A percentile compares a stretch with the other conserved stretches of the same genome.
Conservation (phyloP, 2,329 filamentous ascomycete species). For the Zymoseptoria pseudotritici region DNA sequence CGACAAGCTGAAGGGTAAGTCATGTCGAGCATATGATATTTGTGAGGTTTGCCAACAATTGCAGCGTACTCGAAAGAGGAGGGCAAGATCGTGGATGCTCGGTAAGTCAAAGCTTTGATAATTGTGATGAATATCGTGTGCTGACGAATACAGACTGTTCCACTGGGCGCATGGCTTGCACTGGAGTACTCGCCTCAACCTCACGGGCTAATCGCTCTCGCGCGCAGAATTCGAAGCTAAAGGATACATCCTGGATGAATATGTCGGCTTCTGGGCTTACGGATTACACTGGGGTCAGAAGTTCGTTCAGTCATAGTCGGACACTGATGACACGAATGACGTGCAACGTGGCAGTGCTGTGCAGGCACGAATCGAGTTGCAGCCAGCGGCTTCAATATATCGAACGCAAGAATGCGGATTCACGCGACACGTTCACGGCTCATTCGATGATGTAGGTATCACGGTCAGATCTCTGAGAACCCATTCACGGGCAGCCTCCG, state of each 20-base stretch:
- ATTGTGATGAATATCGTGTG: neutral
- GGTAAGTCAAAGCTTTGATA: conserved; percentile 17
- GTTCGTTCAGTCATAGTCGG: conserved; percentile 1
- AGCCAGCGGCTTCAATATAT: neutral
- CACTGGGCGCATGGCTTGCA: conserved; percentile 54
- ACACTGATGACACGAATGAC: neutral
- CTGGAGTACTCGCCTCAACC: conserved; percentile 29
- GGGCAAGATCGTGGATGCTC: conserved; percentile 47
- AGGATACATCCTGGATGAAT: conserved; percentile 26
- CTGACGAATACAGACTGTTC: conserved; percentile 41
- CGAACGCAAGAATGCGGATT: neutral
- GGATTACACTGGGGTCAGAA: conserved; percentile 24
- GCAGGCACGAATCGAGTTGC: neutral
- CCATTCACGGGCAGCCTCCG: neutral
- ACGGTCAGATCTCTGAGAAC: too few species aligned
- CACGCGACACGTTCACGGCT: neutral
- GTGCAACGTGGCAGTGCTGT: neutral
- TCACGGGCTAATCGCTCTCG: conserved; percentile 20
- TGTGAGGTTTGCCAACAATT: conserved; percentile 16
- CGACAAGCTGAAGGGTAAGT: conserved; percentile 42
- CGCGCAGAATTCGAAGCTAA: conserved; percentile 22
- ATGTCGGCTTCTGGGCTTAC: conserved; percentile 27
- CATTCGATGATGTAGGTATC: neutral
- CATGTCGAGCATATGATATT: too few species aligned
- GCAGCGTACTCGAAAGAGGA: conserved; percentile 36